Base-by-base conservation (phyloP, 345 rosid species). In the Erodium maritimum region DNA sequence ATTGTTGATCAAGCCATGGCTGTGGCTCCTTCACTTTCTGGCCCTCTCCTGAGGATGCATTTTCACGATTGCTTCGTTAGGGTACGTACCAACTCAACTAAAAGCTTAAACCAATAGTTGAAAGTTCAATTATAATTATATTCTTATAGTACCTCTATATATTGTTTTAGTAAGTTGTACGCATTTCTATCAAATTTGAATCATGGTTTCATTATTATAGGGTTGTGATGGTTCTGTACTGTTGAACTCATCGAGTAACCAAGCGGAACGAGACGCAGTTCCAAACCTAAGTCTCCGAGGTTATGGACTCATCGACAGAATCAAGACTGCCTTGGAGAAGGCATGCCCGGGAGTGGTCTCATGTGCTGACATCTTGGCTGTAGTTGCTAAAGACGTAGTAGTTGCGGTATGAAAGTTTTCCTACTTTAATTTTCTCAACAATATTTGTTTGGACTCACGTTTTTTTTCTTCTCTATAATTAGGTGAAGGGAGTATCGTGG, bases 201-300 rank as follows among this genome's bases (percentile, higher is more conserved):
- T n/a, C n/a, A n/a, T n/a, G n/a, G n/a, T n/a, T n/a, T n/a, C n/a
- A n/a, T n/a, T n/a, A n/a, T n/a, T n/a, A n/a, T 73, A 86, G 97
- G 97, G 97, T 24, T 88, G 96, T 16, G 97, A 91, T 12, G 97
- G 78, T 0, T 91, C 97, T 3, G 64, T 91, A 16, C 68, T 91
- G 65, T 64, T 90, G 50, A 75, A 88, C 64, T 73, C 83, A 1
- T 56, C 74, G 4, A 79, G 54, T 51, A 70, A 74, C 3, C 61
- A 69, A n/a, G 71, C 80, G 24, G 97, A 90, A 65, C 87, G 79
- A 53, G 65, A 73, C 19, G 73, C 79, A 8, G 0, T 2, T 45
- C 82, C 95, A 22, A 87, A 90, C 65, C 67, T 21, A 11, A 74
- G 60, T 24, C 84, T 88, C 13, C 70, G 91, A 66, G 94, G 91